Evolutionary conservation across 2,329 filamentous ascomycete genomes (phyloP).

Genomic region (Cladorrhinum sp.): DNA sequence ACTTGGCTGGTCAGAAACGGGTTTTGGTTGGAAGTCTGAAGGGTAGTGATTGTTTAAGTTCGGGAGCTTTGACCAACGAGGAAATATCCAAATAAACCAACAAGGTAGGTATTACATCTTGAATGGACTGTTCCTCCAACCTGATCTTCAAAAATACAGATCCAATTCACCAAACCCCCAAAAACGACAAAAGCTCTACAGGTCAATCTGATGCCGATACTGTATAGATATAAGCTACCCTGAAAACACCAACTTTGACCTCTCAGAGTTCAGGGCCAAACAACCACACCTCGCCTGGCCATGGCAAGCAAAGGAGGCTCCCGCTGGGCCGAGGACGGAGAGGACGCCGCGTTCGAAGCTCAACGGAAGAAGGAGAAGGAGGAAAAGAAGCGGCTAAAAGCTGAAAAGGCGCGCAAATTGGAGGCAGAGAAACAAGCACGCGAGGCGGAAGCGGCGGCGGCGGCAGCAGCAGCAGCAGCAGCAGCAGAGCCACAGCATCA

Average conservation of each 20-base stretch:
- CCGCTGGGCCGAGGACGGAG: slow-evolving; percentile 83
- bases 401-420: slow-evolving; percentile 71
- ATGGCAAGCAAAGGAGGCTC: slow-evolving; percentile 70
- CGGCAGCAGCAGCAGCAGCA: slow-evolving; percentile 25
- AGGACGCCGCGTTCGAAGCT: slow-evolving; percentile 71
- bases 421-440: slow-evolving; percentile 46
- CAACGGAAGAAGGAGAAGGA: slow-evolving; percentile 79
- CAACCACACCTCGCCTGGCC: background rate
- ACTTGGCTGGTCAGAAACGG: no score
- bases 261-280: background rate
- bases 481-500: slow-evolving; percentile 24
- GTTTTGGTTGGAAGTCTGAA: no score
- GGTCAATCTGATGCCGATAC: background rate
- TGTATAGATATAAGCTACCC: background rate
- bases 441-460: slow-evolving; percentile 29
- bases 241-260: background rate
- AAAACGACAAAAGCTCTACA: background rate
- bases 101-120: background rate
- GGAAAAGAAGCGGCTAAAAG: slow-evolving; percentile 80
- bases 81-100: slow-evolving; percentile 24
- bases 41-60: background rate
- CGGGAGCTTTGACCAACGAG: slow-evolving; percentile 23
- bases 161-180: background rate
- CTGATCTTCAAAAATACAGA: background rate
- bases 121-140: background rate